Conservation (phyloP, 352 stramenopile species). For the Pythium volutum region DNA sequence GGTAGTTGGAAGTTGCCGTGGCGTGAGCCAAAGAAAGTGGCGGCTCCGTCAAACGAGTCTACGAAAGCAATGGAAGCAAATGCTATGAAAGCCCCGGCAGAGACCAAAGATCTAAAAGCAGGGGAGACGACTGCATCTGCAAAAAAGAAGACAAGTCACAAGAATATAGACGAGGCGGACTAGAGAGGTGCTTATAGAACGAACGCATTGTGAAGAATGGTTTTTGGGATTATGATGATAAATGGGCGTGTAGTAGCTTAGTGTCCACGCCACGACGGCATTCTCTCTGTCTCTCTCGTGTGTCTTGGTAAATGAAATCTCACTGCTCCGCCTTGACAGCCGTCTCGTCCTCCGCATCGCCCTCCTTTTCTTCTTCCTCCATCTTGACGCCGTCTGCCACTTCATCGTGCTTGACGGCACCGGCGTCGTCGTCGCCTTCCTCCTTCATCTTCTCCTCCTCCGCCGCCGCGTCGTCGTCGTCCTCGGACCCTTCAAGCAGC, state of each 20-base stretch:
- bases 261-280: too few species aligned
- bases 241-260: too few species aligned
- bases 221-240: not conserved
- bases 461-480: not conserved
- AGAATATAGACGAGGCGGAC: not conserved
- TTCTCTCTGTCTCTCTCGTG: not conserved
- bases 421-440: not conserved
- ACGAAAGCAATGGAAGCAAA: not conserved
- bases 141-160: not conserved
- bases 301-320: not conserved
- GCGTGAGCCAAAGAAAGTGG: not conserved
- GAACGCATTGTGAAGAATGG: too few species aligned
- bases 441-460: not conserved
- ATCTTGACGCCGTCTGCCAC: not conserved
- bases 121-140: not conserved
- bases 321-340: not conserved
- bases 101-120: not conserved
- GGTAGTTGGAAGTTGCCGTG: not conserved
- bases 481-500: conserved; percentile 11
- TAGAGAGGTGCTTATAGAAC: too few species aligned
- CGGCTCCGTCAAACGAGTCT: not conserved
- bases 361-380: not conserved
- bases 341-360: not conserved
- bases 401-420: not conserved
- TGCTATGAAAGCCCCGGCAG: not conserved